Percentiles rank a stretch among this genome's conserved stretches.
Conservation (phyloP, 768 basidiomycete genomes). For the Rhodotorula kratochvilovae region DNA sequence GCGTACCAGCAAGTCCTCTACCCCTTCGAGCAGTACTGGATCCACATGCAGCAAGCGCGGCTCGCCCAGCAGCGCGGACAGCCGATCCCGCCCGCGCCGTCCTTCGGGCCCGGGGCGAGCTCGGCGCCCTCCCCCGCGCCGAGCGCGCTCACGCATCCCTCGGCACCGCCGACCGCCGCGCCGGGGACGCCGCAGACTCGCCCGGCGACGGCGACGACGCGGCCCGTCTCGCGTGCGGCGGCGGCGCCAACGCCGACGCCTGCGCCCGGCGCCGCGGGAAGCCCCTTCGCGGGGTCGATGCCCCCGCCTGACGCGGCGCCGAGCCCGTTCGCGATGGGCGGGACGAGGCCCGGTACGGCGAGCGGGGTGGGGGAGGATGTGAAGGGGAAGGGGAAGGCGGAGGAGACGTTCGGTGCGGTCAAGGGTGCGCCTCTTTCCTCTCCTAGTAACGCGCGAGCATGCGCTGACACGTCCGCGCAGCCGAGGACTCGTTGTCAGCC, state of each 20-base stretch:
- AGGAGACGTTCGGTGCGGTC: background rate
- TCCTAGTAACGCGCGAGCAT: no score
- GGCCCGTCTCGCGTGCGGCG: background rate
- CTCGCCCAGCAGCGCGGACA: background rate
- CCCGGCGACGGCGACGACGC: background rate
- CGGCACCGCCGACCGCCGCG: background rate
- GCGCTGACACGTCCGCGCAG: no score
- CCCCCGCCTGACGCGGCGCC: background rate
- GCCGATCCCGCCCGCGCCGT: background rate
- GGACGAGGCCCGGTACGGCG: background rate
- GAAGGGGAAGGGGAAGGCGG: slow-evolving; percentile 6
- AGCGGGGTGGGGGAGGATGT: background rate
- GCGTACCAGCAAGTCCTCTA: slow-evolving; percentile 18
- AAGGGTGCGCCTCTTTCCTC: background rate
- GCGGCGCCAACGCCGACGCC: background rate
- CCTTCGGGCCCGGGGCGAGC: background rate
- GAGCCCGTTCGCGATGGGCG: background rate
- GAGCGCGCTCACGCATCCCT: background rate
- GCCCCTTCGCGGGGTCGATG: no score
- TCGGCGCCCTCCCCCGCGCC: background rate
- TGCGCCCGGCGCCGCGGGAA: no score
- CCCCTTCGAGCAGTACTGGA: slow-evolving; percentile 28
- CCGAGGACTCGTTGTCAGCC: no score
- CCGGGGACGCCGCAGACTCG: background rate
- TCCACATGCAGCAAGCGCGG: slow-evolving; percentile 4